Conservation (phyloP, 148 eudicot species). For the Rhododendron vialii region DNA sequence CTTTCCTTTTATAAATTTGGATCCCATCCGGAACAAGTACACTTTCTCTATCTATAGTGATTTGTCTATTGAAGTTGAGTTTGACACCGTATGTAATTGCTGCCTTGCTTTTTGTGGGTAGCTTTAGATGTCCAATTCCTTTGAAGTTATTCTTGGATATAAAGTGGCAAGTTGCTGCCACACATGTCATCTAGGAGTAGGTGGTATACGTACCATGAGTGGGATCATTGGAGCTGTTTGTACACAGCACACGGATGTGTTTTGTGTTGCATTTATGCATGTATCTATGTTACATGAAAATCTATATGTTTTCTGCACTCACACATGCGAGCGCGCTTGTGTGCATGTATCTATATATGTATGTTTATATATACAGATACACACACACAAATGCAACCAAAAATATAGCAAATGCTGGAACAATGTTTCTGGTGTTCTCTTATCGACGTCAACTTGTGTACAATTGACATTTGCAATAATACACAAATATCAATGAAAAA, state of each 20-base stretch:
- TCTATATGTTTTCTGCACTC: neutral
- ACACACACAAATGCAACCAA: neutral
- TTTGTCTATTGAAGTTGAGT: slow-evolving; percentile 8
- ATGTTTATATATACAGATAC: too few species aligned
- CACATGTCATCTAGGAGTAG: slow-evolving; percentile 11
- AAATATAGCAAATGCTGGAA: neutral
- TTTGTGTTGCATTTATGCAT: neutral
- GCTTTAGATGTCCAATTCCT: slow-evolving; percentile 1
- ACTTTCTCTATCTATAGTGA: neutral
- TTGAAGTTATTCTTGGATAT: slow-evolving; percentile 19
- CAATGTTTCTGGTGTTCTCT: neutral
- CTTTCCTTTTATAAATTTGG: slow-evolving; percentile 5
- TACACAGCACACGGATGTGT: neutral
- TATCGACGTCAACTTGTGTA: neutral
- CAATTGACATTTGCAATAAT: neutral
- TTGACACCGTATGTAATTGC: neutral
- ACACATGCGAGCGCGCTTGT: too few species aligned
- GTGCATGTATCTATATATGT: neutral
- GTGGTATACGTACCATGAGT: slow-evolving; percentile 7
- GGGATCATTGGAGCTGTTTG: slow-evolving; percentile 1
- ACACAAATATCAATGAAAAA: neutral
- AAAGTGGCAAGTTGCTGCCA: slow-evolving; percentile 10
- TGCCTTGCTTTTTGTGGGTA: neutral
- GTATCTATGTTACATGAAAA: neutral
- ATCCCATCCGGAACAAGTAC: slow-evolving; percentile 3